A percentile compares a stretch with the other conserved stretches of the same genome.
Conservation (phyloP, 495 filamentous ascomycete species). For the Jackrogersella multiformis region DNA sequence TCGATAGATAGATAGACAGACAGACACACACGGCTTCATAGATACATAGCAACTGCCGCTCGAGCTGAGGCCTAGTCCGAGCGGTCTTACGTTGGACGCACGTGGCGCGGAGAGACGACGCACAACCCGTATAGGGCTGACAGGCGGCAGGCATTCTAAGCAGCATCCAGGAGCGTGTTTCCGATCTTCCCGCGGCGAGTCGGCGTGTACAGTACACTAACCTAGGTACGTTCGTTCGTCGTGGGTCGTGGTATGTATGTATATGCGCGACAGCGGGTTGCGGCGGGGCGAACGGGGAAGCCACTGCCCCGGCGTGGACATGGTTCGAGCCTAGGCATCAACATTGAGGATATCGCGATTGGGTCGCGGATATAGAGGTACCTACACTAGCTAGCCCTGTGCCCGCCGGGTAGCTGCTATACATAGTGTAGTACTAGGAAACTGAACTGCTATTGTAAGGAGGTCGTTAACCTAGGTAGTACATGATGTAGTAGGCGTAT, state of each 20-base stretch:
- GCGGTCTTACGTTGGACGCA: conserved; percentile 34
- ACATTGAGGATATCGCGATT: conserved; percentile 24
- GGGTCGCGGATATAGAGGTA: conserved; percentile 14
- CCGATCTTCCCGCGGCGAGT: conserved; percentile 10
- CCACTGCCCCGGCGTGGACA: conserved; percentile 25
- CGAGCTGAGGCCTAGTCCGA: conserved; percentile 17
- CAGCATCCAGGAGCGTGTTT: neutral
- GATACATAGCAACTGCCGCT: conserved; percentile 14
- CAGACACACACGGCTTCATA: no score
- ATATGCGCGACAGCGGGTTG: conserved; percentile 10
- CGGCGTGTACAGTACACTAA: no score
- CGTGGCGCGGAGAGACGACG: conserved; percentile 28
- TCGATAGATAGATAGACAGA: conserved; percentile 1
- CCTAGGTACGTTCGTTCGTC: no score
- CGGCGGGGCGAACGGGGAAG: conserved; percentile 9
- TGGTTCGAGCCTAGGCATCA: conserved; percentile 18
- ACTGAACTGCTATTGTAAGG: neutral
- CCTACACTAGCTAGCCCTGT: neutral
- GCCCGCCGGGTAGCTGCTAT: no score
- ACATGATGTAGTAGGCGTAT: neutral
- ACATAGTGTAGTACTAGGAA: no score
- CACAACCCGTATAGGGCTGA: conserved; percentile 37
- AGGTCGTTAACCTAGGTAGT: neutral
- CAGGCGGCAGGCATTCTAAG: no score
- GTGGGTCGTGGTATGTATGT: neutral